Evolutionary conservation across 805 yeast species (phyloP), one percentile per base, ranked within the genome.

Genomic region (Nematodospora valgi): DNA sequence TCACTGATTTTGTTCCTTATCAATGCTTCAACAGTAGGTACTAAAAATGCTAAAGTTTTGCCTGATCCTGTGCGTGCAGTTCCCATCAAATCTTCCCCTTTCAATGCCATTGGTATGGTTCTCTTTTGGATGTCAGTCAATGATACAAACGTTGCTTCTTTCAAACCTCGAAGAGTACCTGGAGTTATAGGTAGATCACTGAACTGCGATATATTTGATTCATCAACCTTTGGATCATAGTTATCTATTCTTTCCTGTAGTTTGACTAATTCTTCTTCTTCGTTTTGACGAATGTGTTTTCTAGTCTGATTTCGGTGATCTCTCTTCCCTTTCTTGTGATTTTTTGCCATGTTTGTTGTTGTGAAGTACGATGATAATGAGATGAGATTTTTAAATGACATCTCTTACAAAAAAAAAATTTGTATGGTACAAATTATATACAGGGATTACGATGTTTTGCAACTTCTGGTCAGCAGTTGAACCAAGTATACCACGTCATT

Each of bases 11-110:
- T 71, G 47, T 80, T 79, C 41, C 80, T 72, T 39, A 75, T 72
- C 37, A 88, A 65, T 34, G 78, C 78, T 51, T 82, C 89, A 6
- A 89, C 60, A 11, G 85, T 73, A 1, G 97, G 97, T 29, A 88
- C 71, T 45, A 88, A 63, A 49, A 89, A 88, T 8, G 96, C 89
- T 39, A 88, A 59, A 0, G 97, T 88, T 52, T 88, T 88, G 15
- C 97, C 97, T 3, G 95, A 84, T 2, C 91, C 91, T 0, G 97
- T 88, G 48, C 78, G 77, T 14, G 96, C 96, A 14, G 95, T 89
- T 9, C 87, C 96, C 47, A 89, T 68, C 2, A 89, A 57, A 62
- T 88, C 97, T 21, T 72, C 64, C 1, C 93, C 91, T 47, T 84
- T 80, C 41, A 93, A 62, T 1, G 93, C 78, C 10, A 72, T 61